phyloP scores from a whole-genome alignment of 2,329 filamentous ascomycete species.

The Huntiella omanensis region DNA sequence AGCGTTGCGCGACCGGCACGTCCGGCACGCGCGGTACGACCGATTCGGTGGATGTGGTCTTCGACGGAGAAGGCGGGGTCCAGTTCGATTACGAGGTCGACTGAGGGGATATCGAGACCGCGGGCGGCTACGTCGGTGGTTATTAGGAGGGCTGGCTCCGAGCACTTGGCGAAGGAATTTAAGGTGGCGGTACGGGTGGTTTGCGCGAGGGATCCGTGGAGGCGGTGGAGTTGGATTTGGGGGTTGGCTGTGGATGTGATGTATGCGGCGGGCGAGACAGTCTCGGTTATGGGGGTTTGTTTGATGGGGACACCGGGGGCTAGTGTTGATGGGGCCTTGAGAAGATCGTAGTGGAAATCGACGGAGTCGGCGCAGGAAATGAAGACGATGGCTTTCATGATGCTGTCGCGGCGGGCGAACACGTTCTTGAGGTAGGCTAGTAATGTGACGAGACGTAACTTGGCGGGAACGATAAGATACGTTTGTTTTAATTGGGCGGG shows the following conservation, averaged over 20 bases:
- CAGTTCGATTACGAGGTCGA: slow-evolving; percentile 90
- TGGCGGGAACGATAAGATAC: slow-evolving; percentile 72
- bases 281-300: slow-evolving; percentile 27
- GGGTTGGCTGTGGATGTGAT: slow-evolving; percentile 60
- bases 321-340: slow-evolving; percentile 21
- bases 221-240: slow-evolving; percentile 56
- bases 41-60: slow-evolving; percentile 87
- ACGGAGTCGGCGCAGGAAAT: slow-evolving; percentile 94
- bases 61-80: slow-evolving; percentile 86
- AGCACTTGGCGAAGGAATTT: slow-evolving; percentile 54
- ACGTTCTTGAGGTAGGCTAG: slow-evolving; percentile 68
- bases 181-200: slow-evolving; percentile 74
- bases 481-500: slow-evolving; percentile 88
- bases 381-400: slow-evolving; percentile 95
- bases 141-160: slow-evolving; percentile 62
- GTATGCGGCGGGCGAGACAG: slow-evolving; percentile 49
- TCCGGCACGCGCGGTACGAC: slow-evolving; percentile 83
- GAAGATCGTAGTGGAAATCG: slow-evolving; percentile 83
- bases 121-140: slow-evolving; percentile 93
- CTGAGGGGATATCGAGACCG: slow-evolving; percentile 84
- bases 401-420: slow-evolving; percentile 71
- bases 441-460: slow-evolving; percentile 75
- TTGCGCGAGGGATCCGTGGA: slow-evolving; percentile 85
- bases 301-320: slow-evolving; percentile 16
- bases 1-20: slow-evolving; percentile 71